Conservation (phyloP, 2,329 filamentous ascomycete species). For the Pyrenochaeta sp. region DNA sequence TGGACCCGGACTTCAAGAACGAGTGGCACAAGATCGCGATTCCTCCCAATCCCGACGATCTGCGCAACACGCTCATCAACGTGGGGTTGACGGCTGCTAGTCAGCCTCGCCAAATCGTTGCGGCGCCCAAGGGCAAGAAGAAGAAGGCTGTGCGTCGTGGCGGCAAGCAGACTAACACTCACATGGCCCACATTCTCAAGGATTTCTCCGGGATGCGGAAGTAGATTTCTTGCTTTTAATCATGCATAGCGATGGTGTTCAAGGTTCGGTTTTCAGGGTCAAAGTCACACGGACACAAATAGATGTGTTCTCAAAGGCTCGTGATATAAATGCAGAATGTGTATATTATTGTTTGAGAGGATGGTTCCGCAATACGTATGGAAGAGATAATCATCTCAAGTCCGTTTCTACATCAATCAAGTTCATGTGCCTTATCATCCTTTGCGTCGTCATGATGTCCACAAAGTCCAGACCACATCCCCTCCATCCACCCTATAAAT, state of each 20-base stretch:
- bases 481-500: constrained; percentile 26
- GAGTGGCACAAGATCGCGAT: constrained; percentile 85
- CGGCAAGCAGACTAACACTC: constrained; percentile 84
- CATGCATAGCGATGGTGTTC: constrained; percentile 45
- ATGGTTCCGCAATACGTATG: no score
- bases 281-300: neutral
- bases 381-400: no score
- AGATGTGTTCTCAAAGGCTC: no score
- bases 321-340: no score
- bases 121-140: constrained; percentile 70
- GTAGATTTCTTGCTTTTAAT: constrained; percentile 25
- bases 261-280: constrained; percentile 1
- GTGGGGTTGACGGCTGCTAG: constrained; percentile 85
- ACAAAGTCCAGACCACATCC: neutral
- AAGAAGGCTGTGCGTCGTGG: constrained; percentile 76
- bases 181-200: constrained; percentile 83
- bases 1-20: constrained; percentile 82
- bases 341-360: no score
- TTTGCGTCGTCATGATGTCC: neutral
- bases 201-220: constrained; percentile 66
- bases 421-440: neutral
- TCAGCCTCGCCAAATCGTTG: constrained; percentile 72
- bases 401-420: no score
- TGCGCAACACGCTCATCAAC: constrained; percentile 77
- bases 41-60: constrained; percentile 73